Evolutionary conservation across 805 yeast genomes (phyloP), one percentile per base, ranked within the genome.

Genomic region (Lipomyces starkeyi): DNA sequence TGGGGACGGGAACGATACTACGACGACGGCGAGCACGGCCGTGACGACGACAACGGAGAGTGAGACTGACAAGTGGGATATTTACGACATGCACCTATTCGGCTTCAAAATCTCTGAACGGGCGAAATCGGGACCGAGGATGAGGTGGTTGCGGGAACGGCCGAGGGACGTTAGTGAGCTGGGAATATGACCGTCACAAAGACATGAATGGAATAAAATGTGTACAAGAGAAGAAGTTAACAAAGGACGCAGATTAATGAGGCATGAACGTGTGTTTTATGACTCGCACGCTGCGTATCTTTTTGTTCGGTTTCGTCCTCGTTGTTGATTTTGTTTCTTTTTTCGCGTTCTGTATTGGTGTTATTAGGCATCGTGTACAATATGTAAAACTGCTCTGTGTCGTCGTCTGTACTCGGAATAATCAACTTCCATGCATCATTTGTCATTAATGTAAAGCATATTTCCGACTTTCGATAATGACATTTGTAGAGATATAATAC

Each of bases 131-230:
- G 99, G 99, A 0, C 93, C 96, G n/a, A 85, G 98, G 73, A 95
- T 95, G 98, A 85, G 85, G 74, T 95, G 99, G 99, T 83, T 94
- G 70, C 86, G 98, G 74, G 88, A 87, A 77, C 82, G 85, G 71
- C 71, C 71, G 25, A 35, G 35, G 20, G 58, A 54, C 8, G 32
- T 54, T 17, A 17, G 35, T 22, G 58, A 54, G 58, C 9, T 43
- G 49, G 49, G 49, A 43, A 43, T 43, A 43, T 43, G 22, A 43
- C 8, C 11, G 9, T 17, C 49, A n/a, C 49, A 25, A 43, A n/a
- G 20, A 17, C 22, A n/a, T 43, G 20, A 43, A 43, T n/a, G 43
- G 43, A 37, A 13, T 37, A 37, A 37, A 37, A 13, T 29, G 32
- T 29, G 32, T 37, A 1, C 11, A 43, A 43, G 22, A 17, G 14